These are phyloP conservation scores for Diaporthe batatas DNA, from an alignment of 2,329 filamentous ascomycete genomes.

Conservation along the genomic window DNA sequence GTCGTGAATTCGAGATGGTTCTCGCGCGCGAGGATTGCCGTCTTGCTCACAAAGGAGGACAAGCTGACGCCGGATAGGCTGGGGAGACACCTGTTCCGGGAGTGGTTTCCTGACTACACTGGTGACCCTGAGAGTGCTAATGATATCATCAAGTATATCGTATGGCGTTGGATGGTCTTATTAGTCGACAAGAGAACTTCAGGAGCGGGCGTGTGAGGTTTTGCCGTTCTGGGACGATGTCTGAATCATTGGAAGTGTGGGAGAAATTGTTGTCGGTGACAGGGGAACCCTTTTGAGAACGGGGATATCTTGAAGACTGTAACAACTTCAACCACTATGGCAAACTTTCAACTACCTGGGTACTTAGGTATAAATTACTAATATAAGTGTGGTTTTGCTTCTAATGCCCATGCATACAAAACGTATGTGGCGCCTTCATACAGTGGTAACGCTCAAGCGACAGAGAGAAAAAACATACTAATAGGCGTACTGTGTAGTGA, in stretches of 20 bases:
- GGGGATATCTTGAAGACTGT: no score
- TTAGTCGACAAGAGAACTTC: neutral
- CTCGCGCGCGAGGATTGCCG: neutral
- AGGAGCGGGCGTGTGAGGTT: neutral
- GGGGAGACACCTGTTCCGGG: neutral
- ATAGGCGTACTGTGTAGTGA: no score
- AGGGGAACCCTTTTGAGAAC: no score
- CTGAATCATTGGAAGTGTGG: constrained; percentile 4
- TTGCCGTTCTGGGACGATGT: constrained; percentile 7
- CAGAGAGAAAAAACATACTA: no score
- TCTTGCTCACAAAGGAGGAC: constrained; percentile 11
- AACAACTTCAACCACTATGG: no score
- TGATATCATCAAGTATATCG: neutral
- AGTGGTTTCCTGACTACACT: neutral
- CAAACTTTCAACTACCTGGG: no score
- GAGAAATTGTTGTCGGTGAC: neutral
- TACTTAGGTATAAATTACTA: no score
- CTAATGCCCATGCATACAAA: no score
- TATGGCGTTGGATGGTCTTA: neutral
- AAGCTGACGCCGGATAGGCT: constrained; percentile 8
- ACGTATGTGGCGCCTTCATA: no score
- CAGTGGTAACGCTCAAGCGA: no score
- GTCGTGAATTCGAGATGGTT: neutral
- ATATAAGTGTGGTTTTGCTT: no score
- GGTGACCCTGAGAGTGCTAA: neutral